These are phyloP conservation scores for Rhizoclosmatium sp. DNA, from an alignment of 192 early-diverging fungal species.

Conservation along the genomic window DNA sequence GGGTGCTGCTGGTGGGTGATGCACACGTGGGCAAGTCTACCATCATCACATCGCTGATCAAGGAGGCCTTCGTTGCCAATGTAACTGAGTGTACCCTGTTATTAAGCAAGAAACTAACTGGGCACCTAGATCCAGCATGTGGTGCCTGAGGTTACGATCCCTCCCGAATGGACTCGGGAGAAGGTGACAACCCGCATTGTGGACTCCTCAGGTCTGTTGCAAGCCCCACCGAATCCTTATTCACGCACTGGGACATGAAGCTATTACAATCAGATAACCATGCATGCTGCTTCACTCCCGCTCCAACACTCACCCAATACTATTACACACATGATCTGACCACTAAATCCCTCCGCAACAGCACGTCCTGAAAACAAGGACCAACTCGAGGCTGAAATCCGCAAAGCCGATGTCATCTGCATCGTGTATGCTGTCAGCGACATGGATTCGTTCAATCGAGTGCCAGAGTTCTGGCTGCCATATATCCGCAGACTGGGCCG, in stretches of 20 bases:
- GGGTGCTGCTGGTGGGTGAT: conserved; percentile 93
- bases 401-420: conserved; percentile 97
- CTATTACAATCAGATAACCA: too few relatives aligned
- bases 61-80: conserved; percentile 93
- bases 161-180: conserved; percentile 96
- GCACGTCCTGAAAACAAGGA: conserved; percentile 89
- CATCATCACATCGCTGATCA: conserved; percentile 95
- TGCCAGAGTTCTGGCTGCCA: conserved; percentile 92
- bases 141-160: conserved; percentile 99
- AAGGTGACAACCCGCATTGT: conserved; percentile 97
- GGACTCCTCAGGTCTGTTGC: conserved; percentile 84
- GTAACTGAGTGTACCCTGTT: conserved; percentile 55
- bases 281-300: too few relatives aligned
- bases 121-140: conserved; percentile 86
- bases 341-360: conserved; percentile 31
- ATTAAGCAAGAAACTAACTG: neutral
- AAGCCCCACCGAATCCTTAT: neutral
- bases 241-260: neutral
- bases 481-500: conserved; percentile 90
- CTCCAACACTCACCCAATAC: too few relatives aligned
- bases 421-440: conserved; percentile 95
- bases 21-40: conserved; percentile 93
- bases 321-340: neutral
- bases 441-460: conserved; percentile 82
- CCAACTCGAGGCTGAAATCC: conserved; percentile 89